Conservation (phyloP, 108 stramenopile species). For the Discostella stelligeroides region DNA sequence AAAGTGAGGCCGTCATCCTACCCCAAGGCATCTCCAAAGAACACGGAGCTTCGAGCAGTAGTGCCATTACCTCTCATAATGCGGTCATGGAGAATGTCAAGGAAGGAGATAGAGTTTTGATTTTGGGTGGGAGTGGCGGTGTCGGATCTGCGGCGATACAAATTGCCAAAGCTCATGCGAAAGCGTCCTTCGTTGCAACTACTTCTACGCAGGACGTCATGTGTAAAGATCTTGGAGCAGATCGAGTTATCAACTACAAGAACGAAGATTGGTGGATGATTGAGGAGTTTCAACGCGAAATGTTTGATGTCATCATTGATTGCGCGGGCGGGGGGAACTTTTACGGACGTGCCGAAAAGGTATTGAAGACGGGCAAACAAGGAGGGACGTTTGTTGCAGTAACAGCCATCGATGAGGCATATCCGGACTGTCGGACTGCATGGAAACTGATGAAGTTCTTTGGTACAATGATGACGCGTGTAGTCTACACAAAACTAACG, state of each 20-base stretch:
- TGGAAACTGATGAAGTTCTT: constrained; percentile 18
- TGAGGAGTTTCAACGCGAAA: constrained; percentile 16
- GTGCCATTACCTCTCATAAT: constrained; percentile 13
- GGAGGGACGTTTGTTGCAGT: constrained; percentile 25
- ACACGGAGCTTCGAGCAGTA: constrained; percentile 26
- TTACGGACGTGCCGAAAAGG: constrained; percentile 10
- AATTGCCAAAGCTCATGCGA: constrained; percentile 23
- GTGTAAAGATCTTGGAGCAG: constrained; percentile 35
- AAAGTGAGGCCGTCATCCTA: constrained; percentile 6
- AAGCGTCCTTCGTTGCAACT: constrained; percentile 21
- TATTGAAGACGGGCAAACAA: constrained; percentile 13
- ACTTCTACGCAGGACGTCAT: constrained; percentile 34
- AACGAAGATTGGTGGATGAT: constrained; percentile 15
- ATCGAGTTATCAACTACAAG: constrained; percentile 40
- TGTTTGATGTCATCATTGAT: constrained; percentile 36
- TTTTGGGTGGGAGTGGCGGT: constrained; percentile 47
- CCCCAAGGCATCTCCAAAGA: constrained; percentile 5
- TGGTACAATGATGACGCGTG: neutral
- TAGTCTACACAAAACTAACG: constrained; percentile 13
- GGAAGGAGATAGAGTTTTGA: constrained; percentile 27
- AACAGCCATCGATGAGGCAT: constrained; percentile 7
- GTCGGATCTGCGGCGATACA: constrained; percentile 34
- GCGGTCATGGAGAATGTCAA: constrained; percentile 14
- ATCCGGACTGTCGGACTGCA: constrained; percentile 4
- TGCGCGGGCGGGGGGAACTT: constrained; percentile 19